Base-by-base conservation (phyloP, 2,329 filamentous ascomycete genomes). In the Myriangium duriaei region DNA sequence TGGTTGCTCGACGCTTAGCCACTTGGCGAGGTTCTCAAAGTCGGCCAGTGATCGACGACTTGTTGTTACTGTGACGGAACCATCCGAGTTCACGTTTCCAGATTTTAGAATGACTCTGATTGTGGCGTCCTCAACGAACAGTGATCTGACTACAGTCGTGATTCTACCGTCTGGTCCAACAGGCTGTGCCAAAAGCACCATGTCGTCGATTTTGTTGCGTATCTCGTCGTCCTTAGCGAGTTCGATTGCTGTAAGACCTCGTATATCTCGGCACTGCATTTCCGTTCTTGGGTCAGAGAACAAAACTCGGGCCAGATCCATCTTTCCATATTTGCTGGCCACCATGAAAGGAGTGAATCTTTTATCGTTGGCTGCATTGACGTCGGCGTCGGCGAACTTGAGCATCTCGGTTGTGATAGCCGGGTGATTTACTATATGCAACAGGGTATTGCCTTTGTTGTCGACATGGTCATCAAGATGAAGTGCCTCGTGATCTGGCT, bases 171-270 rank as follows among this genome's bases (percentile, higher is more conserved):
- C 85, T 7, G 72, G 67, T 9, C 75, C 78, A 4, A 81, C 69
- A 1, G 73, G 68, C 55, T 78, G 76, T 13, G 82, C 81, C 46
- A 98, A 80, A 7, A 98, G 64, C 1, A 87, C 79, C 45, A 98
- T 67, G 56, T 98, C 91, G 54, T 98, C 91, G 45, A 98, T 95
- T 49, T 84, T 79, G 60, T 96, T 98, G 28, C 91, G 76, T 16
- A 98, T 83, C 49, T 98, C 91, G 54, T 98, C 91, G 51, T 98
- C 92, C 56, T 98, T 98, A 34, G 92, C 91, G 32, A 98, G 69
- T 59, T 98, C 91, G 5, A 96, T 86, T 5, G 91, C 91, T 5
- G 88, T 95, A 49, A 98, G 67, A 0, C 91, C 91, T 42, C 91
- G 75, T 11, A 83, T 62, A 56, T 98, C 92, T 56, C 81, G 82